phyloP scores from a whole-genome alignment of 2,329 filamentous ascomycete species.

The Penicillium sp. region DNA sequence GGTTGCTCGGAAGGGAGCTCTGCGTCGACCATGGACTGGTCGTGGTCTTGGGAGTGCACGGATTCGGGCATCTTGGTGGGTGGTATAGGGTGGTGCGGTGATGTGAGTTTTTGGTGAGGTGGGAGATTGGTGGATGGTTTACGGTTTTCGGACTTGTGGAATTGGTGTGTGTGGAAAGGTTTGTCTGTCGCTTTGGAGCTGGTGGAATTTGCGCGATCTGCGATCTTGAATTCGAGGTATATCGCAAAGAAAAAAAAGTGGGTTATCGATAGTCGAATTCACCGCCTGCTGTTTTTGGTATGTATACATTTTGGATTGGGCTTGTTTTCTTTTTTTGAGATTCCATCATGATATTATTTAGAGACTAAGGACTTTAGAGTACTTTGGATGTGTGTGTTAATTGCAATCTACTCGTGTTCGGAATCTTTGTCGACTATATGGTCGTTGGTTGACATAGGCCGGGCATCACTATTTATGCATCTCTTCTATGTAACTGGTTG shows the following conservation, averaged over 20 bases:
- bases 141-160: background rate
- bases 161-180: background rate
- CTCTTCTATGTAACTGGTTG: too few species aligned
- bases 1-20: conserved; percentile 10
- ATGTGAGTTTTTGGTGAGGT: background rate
- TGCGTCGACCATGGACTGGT: conserved; percentile 44
- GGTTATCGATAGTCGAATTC: conserved; percentile 24
- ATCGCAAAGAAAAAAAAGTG: conserved; percentile 25
- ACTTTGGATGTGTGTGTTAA: too few species aligned
- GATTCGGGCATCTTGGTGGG: conserved; percentile 35
- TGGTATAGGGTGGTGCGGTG: background rate
- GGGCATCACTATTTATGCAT: too few species aligned
- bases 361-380: too few species aligned
- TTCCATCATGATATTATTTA: too few species aligned
- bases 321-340: too few species aligned
- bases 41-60: conserved; percentile 35
- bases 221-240: conserved; percentile 3
- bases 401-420: too few species aligned
- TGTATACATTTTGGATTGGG: background rate
- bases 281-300: conserved; percentile 20
- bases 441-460: too few species aligned
- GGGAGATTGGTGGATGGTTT: background rate
- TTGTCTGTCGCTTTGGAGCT: background rate
- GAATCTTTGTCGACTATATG: too few species aligned
- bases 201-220: conserved; percentile 5